These are phyloP conservation scores for Hylodesmum podocarpum DNA, from an alignment of 306 rosid species.

Conservation along the genomic window DNA sequence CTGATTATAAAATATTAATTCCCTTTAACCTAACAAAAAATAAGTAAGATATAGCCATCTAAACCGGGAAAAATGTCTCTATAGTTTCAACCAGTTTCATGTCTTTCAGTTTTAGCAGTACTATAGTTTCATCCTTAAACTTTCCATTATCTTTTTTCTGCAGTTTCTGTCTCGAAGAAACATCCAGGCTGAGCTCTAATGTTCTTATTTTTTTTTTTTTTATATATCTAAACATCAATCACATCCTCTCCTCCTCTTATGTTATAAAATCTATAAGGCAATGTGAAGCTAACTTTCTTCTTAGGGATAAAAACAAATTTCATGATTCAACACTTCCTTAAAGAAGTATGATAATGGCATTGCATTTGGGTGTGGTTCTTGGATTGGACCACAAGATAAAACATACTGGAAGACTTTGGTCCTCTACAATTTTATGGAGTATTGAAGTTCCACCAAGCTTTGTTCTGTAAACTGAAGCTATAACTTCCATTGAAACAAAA, in stretches of 20 bases:
- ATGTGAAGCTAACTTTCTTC: background rate
- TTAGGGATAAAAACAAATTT: background rate
- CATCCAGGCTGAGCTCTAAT: background rate
- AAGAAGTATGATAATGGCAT: background rate
- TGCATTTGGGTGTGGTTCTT: background rate
- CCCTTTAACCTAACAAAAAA: background rate
- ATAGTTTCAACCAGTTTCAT: background rate
- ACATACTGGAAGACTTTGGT: background rate
- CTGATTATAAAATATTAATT: background rate
- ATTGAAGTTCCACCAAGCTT: background rate
- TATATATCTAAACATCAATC: background rate
- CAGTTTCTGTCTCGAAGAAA: background rate
- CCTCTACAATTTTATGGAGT: background rate
- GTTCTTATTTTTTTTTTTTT: background rate
- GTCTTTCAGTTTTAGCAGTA: background rate
- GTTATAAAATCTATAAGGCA: background rate
- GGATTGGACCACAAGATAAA: background rate
- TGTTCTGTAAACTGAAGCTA: background rate
- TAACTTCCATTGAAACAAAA: constrained; percentile 8
- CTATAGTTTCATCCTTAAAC: background rate
- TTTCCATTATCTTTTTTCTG: background rate
- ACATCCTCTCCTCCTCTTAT: background rate
- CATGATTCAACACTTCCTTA: background rate
- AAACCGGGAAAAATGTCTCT: background rate
- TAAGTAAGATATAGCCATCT: background rate